Base-by-base conservation (phyloP, 768 basidiomycete genomes). In the Boletellus emodensis region DNA sequence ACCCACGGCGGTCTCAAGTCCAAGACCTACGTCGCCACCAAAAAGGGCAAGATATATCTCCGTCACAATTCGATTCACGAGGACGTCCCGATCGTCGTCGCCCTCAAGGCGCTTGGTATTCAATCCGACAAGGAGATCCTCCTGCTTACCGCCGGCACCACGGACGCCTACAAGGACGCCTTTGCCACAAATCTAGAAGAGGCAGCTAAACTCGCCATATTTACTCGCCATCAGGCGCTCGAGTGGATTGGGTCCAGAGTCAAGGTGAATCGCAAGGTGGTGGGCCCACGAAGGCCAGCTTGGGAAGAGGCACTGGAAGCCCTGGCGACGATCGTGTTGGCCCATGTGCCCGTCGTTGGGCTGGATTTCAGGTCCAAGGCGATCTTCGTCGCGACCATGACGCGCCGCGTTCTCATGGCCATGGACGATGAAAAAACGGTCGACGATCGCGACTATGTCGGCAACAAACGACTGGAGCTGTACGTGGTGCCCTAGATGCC, bases 81-180 rank as follows among this genome's bases (percentile, higher is more conserved):
- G 71, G 94, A 94, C 64, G 89, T 99, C 24, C 95, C 96, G 5
- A 93, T 99, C 49, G 94, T 84, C 39, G 84, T 99, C 63, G 94
- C 92, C 10, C 84, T 99, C 59, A 98, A 97, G 70, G 96, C 96
- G 8, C 82, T 99, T 40, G 94, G 95, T 3, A 84, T 96, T 55
- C 91, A 94, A 59, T 94, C 96, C 3, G 95, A 98, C 73, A 97
- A 96, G 70, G 96, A 99, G 65, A 95, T 98, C 40, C 81, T 98
- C 22, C 79, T 97, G 20, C 80, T 97, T 46, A 94, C 92, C 7
- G 93, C 94, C 39, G 96, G 96, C 6, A 88, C 83, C 59, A 87
- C 89, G 34, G 94, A 96, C 54, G 80, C 83, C 10, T 95, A 94
- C 74, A 90, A 86, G 62, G 78, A 77, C 18, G 78, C 85, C 0